Evolutionary conservation across 495 filamentous ascomycete species (phyloP).

Genomic region (Neurospora sp.): DNA sequence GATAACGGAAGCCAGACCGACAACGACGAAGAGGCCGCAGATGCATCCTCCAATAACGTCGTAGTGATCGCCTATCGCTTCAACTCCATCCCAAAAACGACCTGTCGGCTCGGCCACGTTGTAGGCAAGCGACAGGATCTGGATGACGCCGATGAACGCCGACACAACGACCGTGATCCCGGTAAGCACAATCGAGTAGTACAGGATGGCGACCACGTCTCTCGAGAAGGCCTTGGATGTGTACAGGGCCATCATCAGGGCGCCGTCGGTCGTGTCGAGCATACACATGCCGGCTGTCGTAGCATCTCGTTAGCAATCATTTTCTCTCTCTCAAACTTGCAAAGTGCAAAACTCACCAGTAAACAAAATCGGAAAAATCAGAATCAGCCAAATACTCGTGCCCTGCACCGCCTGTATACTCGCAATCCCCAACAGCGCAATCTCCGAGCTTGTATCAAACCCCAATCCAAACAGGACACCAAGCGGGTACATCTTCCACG

Average conservation of each 20-base stretch:
- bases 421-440: slow-evolving; percentile 84
- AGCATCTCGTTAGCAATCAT: slow-evolving; percentile 4
- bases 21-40: slow-evolving; percentile 70
- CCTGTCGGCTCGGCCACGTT: slow-evolving; percentile 66
- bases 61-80: slow-evolving; percentile 65
- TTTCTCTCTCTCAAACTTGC: not conserved
- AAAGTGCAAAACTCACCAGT: slow-evolving; percentile 47
- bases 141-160: slow-evolving; percentile 73
- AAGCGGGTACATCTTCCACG: slow-evolving; percentile 97
- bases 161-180: slow-evolving; percentile 81
- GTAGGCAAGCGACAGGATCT: slow-evolving; percentile 65
- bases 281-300: slow-evolving; percentile 74
- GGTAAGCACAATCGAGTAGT: slow-evolving; percentile 89
- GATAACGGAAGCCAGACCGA: slow-evolving; percentile 60
- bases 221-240: slow-evolving; percentile 62
- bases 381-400: slow-evolving; percentile 85
- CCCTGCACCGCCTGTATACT: slow-evolving; percentile 76
- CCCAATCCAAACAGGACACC: slow-evolving; percentile 87
- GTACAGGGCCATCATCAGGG: slow-evolving; percentile 92
- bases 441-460: slow-evolving; percentile 92
- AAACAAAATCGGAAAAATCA: slow-evolving; percentile 86
- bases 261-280: slow-evolving; percentile 81
- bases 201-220: slow-evolving; percentile 78
- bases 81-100: slow-evolving; percentile 79
- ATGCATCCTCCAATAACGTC: slow-evolving; percentile 82